Evolutionary conservation across 164 flowering plant genomes (phyloP).

Genomic region (Platanus orientalis): DNA sequence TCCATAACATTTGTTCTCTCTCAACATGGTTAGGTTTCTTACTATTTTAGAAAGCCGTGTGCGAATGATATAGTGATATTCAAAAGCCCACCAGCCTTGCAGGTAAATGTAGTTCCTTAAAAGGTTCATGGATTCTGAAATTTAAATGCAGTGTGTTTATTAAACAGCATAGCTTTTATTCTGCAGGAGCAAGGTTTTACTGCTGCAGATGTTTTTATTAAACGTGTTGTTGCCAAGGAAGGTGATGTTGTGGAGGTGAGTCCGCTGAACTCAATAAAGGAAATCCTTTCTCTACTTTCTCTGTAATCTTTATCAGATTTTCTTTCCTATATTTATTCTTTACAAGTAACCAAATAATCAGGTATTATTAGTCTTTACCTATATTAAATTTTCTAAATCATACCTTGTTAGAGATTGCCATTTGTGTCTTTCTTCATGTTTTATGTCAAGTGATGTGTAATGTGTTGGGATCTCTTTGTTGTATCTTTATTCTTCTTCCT

Average conservation of each 20-base stretch:
- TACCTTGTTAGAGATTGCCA: too few relatives aligned
- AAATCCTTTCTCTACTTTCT: background rate
- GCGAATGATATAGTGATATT: constrained; percentile 91
- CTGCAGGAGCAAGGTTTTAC: constrained; percentile 94
- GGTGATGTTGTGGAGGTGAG: constrained; percentile 93
- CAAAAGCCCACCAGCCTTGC: constrained; percentile 85
- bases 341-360: too few relatives aligned
- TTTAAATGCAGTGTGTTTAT: background rate
- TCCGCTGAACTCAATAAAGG: background rate
- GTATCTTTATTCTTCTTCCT: too few relatives aligned
- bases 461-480: too few relatives aligned
- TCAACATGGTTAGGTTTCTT: constrained; percentile 60
- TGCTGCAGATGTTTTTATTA: constrained; percentile 91
- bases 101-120: constrained; percentile 21
- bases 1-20: constrained; percentile 15
- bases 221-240: constrained; percentile 84
- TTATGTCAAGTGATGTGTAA: background rate
- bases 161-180: background rate
- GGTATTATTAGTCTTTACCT: too few relatives aligned
- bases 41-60: constrained; percentile 93
- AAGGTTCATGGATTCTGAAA: background rate
- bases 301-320: background rate
- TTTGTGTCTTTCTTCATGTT: background rate
- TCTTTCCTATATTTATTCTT: too few relatives aligned
- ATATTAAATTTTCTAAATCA: too few relatives aligned